A percentile compares a stretch with the other conserved stretches of the same genome.
Conservation (phyloP, 306 rosid species). For the Comarum palustre region DNA sequence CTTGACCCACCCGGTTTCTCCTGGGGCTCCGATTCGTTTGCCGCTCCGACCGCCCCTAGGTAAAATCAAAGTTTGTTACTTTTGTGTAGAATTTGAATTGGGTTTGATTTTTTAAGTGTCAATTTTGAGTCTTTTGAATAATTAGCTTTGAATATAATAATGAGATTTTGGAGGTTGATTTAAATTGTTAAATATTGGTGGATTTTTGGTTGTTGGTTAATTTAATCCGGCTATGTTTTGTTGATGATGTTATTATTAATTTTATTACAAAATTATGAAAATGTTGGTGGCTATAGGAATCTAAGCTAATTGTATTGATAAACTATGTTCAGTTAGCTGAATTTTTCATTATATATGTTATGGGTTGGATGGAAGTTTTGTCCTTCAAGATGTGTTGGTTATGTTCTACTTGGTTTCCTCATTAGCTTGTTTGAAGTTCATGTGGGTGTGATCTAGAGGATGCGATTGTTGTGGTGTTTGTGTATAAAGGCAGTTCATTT, state of each 20-base stretch:
- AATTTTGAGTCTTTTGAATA: neutral
- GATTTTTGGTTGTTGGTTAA: neutral
- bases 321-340: too few relatives aligned
- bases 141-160: neutral
- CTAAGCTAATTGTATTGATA: neutral
- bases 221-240: neutral
- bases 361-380: neutral
- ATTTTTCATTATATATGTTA: neutral
- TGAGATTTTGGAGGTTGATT: neutral
- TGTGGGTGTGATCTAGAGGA: neutral
- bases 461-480: neutral
- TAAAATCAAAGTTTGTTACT: neutral
- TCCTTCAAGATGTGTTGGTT: neutral
- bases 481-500: neutral
- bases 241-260: neutral
- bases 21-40: slow-evolving; percentile 47
- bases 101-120: slow-evolving; percentile 2
- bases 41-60: slow-evolving; percentile 35
- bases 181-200: neutral
- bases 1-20: slow-evolving; percentile 44
- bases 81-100: neutral
- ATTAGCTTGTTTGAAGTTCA: neutral
- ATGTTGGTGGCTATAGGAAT: neutral
- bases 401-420: neutral
- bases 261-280: neutral